A percentile compares a stretch with the other conserved stretches of the same genome.
Evolutionary conservation across 2,329 filamentous ascomycete genomes (phyloP).

Genomic region (Xylariaceae sp.): DNA sequence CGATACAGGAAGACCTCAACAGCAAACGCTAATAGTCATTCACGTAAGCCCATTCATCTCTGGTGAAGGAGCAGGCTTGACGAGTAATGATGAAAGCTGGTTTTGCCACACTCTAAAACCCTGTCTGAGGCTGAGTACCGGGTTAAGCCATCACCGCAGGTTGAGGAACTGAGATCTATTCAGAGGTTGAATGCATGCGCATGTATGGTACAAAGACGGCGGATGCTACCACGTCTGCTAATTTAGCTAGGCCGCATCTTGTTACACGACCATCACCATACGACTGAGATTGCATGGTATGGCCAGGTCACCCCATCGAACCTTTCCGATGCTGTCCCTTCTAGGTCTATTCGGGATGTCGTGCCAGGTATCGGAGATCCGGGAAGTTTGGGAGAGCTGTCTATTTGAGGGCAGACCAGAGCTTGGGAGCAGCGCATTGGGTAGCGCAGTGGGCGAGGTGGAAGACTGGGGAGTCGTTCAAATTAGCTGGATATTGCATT

Average conservation of each 20-base stretch:
- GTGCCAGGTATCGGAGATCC: constrained; percentile 11
- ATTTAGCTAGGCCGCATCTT: constrained; percentile 13
- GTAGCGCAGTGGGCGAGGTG: constrained; percentile 95
- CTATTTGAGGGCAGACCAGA: constrained; percentile 92
- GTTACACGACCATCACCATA: constrained; percentile 7
- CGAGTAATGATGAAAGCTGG: too few relatives aligned
- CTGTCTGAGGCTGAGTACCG: too few relatives aligned
- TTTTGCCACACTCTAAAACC: too few relatives aligned
- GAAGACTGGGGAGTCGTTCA: constrained; percentile 77
- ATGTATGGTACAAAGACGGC: constrained; percentile 27
- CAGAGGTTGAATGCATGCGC: constrained; percentile 18
- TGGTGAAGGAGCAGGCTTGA: too few relatives aligned
- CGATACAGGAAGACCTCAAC: too few relatives aligned
- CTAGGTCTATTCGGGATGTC: constrained; percentile 17
- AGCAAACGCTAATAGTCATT: too few relatives aligned
- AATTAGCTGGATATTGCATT: too few relatives aligned
- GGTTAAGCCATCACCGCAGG: too few relatives aligned
- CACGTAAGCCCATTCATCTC: too few relatives aligned
- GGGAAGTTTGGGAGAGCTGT: constrained; percentile 18
- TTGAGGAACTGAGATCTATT: too few relatives aligned
- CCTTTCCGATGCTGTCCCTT: constrained; percentile 5
- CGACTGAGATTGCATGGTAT: not conserved
- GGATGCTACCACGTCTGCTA: constrained; percentile 12
- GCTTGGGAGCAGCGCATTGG: constrained; percentile 90
- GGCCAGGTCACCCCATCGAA: constrained; percentile 1